These are phyloP conservation scores for Elsinoe batatas DNA, from an alignment of 2,329 filamentous ascomycete genomes.

Conservation along the genomic window DNA sequence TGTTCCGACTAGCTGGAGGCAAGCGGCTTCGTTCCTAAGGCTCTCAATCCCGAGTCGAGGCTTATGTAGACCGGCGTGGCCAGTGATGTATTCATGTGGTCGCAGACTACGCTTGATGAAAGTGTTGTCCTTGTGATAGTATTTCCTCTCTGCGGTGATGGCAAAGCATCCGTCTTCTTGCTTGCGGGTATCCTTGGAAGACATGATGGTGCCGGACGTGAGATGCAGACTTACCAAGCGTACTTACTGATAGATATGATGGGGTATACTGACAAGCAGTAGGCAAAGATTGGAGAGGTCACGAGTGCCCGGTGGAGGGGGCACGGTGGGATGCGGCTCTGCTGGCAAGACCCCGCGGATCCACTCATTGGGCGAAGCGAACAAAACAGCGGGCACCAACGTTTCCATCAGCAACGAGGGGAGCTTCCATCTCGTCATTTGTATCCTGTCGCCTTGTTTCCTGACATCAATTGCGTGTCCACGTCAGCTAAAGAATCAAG, in stretches of 20 bases:
- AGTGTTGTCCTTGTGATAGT: neutral
- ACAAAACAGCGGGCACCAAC: slow-evolving; percentile 8
- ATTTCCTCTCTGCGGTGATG: neutral
- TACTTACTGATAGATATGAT: too few relatives aligned
- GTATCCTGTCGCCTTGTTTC: slow-evolving; percentile 8
- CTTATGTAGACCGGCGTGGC: neutral
- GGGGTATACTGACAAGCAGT: too few relatives aligned
- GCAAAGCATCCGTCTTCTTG: neutral
- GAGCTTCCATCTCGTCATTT: neutral
- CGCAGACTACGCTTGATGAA: neutral
- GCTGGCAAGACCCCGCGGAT: neutral
- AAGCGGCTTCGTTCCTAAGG: neutral
- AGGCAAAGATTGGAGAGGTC: too few relatives aligned
- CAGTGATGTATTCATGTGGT: neutral
- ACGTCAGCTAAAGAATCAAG: neutral
- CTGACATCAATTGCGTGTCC: slow-evolving; percentile 11
- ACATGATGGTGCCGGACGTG: too few relatives aligned
- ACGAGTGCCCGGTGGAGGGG: too few relatives aligned
- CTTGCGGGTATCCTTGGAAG: too few relatives aligned
- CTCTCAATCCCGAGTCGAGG: neutral
- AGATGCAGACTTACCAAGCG: too few relatives aligned
- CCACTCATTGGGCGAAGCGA: neutral
- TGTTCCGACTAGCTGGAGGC: neutral
- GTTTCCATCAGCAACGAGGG: slow-evolving; percentile 10
- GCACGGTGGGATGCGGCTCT: neutral